phyloP scores from a whole-genome alignment of 2,329 filamentous ascomycete genomes.

The Fusarium xylarioides region DNA sequence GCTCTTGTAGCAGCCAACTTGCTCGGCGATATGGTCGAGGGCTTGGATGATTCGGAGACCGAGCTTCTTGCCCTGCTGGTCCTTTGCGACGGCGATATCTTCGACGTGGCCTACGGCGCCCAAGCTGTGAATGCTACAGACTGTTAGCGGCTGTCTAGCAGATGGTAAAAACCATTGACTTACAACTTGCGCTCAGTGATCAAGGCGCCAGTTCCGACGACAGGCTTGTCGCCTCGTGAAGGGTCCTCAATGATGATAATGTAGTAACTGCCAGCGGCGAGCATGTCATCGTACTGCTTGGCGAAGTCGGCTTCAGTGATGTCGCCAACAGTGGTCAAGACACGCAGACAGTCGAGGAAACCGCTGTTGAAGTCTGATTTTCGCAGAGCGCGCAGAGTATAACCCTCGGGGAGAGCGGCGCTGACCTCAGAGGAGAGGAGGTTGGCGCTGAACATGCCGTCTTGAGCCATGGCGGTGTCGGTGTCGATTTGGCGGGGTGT shows the following conservation, averaged over 20 bases:
- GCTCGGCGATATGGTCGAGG: slow-evolving; percentile 85
- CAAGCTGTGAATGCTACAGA: slow-evolving; percentile 75
- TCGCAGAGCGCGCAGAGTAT: slow-evolving; percentile 82
- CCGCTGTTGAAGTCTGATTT: slow-evolving; percentile 80
- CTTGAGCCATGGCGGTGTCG: slow-evolving; percentile 41
- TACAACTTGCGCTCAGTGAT: slow-evolving; percentile 95
- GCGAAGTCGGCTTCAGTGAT: slow-evolving; percentile 79
- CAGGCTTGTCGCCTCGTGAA: slow-evolving; percentile 59
- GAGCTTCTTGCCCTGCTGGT: slow-evolving; percentile 97
- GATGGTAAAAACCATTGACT: slow-evolving; percentile 47
- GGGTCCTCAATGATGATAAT: slow-evolving; percentile 86
- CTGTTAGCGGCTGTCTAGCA: slow-evolving; percentile 26
- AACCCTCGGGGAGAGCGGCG: slow-evolving; percentile 78
- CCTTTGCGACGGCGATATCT: slow-evolving; percentile 93
- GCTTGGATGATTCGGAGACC: slow-evolving; percentile 93
- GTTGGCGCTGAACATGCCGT: slow-evolving; percentile 78
- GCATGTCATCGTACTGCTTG: slow-evolving; percentile 85
- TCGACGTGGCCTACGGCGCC: slow-evolving; percentile 94
- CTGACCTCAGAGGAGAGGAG: slow-evolving; percentile 82
- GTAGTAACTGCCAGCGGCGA: slow-evolving; percentile 80
- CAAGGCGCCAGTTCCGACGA: slow-evolving; percentile 91
- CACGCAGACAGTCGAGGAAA: slow-evolving; percentile 90
- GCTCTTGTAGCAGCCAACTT: slow-evolving; percentile 95
- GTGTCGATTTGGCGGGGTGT: slow-evolving; percentile 28
- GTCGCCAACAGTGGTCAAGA: slow-evolving; percentile 92